A percentile compares a stretch with the other conserved stretches of the same genome.
phyloP scores from a whole-genome alignment of 1,284 basidiomycete species.

The Stygiomarasmius scandens region DNA sequence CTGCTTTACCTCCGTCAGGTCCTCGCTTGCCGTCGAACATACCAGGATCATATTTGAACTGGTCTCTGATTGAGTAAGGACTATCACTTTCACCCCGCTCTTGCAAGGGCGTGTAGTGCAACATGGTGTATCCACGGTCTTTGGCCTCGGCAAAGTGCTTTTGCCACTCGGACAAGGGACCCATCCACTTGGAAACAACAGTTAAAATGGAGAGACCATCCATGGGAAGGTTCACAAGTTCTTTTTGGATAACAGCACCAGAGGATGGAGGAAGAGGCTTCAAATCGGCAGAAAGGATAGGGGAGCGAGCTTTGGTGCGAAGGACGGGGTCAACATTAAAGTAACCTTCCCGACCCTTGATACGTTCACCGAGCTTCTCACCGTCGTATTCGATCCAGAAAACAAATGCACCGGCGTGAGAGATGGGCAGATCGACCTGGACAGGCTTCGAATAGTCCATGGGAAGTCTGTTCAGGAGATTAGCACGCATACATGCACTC shows the following conservation, averaged over 20 bases:
- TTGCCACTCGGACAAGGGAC: constrained; percentile 75
- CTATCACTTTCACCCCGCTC: constrained; percentile 86
- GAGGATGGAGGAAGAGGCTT: constrained; percentile 52
- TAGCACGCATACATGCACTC: constrained; percentile 23
- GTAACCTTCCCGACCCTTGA: constrained; percentile 85
- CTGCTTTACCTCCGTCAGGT: constrained; percentile 54
- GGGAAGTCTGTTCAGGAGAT: constrained; percentile 58
- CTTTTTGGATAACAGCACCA: constrained; percentile 49
- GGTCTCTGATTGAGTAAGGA: constrained; percentile 90
- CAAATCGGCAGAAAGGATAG: constrained; percentile 66
- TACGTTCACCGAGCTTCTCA: constrained; percentile 53
- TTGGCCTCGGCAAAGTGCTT: constrained; percentile 80
- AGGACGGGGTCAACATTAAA: constrained; percentile 95
- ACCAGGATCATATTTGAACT: constrained; percentile 77
- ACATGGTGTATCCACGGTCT: constrained; percentile 91
- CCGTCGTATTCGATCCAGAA: constrained; percentile 93
- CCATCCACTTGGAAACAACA: constrained; percentile 97
- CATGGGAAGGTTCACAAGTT: constrained; percentile 71
- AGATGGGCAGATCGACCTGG: constrained; percentile 90
- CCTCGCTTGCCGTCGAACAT: constrained; percentile 59
- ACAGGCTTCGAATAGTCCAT: constrained; percentile 86
- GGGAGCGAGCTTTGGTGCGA: constrained; percentile 67
- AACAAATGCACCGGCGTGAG: constrained; percentile 91
- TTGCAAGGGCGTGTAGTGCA: constrained; percentile 94
- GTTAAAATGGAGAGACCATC: constrained; percentile 87